Base-by-base conservation (phyloP, 495 filamentous ascomycete genomes). In the Penicillium pulvis region DNA sequence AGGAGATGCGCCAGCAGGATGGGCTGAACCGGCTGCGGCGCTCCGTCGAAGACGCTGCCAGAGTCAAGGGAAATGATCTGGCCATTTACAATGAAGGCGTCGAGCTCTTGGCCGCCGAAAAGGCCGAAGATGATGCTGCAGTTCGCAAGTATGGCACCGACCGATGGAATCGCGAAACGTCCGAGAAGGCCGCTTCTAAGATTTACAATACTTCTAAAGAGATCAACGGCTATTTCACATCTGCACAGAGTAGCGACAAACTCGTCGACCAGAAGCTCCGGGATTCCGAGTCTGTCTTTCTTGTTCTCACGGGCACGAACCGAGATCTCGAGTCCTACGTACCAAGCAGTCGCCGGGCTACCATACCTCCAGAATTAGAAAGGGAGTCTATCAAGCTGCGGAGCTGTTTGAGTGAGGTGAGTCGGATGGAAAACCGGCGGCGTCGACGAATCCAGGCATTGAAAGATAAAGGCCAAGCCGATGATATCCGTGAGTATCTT, bases 1-100 rank as follows among this genome's bases (percentile, higher is more conserved):
- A 98, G 63, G 94, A 98, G 65, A 87, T 98, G 51, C 83, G 90
- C n/a, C 93, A 98, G 68, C 90, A 92, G 62, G 91, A 95, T 66
- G 93, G 93, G 0, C 71, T 93, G 19, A 83, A 87, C 58, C 80
- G 87, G 17, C 71, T 98, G 4, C 82, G 87, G 47, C 82, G 85
- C 26, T 89, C 90, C 16, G 89, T 97, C 43, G 85, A 88, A 7
- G 93, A 98, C 64, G 95, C 90, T 6, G 85, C 89, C 39, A 96
- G 90, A 69, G 79, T 98, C 36, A 94, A 93, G 67, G 72, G 80
- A 1, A 90, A 86, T 58, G 90, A 96, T 66, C 70, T 80, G 52
- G 81, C 83, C 0, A 81, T 90, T 3, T 97, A 92, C 61, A 84
- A 87, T 35, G 94, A 98, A 73, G 92, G 90, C 3, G 84, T 87